Percentiles rank a stretch among this genome's conserved stretches.
These are phyloP conservation scores for Emiliania huxleyi DNA, from an alignment of 78 protist genomes.

Conservation along the genomic window DNA sequence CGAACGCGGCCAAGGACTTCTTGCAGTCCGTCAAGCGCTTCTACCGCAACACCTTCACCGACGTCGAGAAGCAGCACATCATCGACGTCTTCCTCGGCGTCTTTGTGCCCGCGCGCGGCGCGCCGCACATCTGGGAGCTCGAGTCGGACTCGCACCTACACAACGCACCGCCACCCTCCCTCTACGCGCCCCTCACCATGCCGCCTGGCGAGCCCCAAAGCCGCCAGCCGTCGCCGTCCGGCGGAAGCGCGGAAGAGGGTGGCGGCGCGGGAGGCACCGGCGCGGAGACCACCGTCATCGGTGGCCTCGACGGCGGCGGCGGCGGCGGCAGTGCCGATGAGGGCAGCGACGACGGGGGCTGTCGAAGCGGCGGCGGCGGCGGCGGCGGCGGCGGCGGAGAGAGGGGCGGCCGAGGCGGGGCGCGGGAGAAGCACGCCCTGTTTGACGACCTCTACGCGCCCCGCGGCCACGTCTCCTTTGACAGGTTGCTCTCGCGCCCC, in stretches of 20 bases:
- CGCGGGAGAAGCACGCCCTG: no score
- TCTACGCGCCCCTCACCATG: not conserved
- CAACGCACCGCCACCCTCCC: not conserved
- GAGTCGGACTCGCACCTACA: not conserved
- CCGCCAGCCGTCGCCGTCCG: no score
- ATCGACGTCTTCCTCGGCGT: not conserved
- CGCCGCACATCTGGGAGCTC: not conserved
- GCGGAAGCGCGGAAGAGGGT: no score
- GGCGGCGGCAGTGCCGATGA: not conserved
- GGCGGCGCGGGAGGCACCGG: not conserved
- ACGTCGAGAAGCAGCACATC: conserved; percentile 7
- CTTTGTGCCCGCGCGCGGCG: not conserved
- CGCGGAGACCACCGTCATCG: not conserved
- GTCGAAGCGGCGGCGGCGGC: not conserved
- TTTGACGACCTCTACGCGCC: not conserved
- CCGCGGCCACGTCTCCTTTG: not conserved
- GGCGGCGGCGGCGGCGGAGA: not conserved
- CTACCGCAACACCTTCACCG: conserved; percentile 21
- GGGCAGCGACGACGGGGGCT: not conserved
- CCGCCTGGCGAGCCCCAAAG: not conserved
- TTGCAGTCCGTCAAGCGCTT: conserved; percentile 22
- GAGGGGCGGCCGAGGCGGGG: no score
- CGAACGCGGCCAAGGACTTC: conserved; percentile 6
- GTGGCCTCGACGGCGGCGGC: not conserved
- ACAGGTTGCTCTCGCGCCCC: not conserved